Evolutionary conservation across 208 protist species (phyloP).

Genomic region (Leptomonas pyrrhocoris): DNA sequence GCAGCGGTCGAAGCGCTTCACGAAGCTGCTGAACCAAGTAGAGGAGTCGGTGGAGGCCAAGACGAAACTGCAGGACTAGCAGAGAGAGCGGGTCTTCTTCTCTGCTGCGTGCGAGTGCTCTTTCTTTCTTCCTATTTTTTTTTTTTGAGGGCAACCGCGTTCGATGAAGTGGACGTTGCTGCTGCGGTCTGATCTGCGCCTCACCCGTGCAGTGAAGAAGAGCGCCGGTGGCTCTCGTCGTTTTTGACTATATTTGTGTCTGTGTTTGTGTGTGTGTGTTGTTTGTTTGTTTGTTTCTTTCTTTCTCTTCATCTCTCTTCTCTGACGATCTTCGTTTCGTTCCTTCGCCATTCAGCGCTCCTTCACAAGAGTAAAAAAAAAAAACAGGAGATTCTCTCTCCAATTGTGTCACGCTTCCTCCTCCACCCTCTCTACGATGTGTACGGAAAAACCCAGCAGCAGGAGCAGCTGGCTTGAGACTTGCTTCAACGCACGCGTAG

Average conservation of each 20-base stretch:
- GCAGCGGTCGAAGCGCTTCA: conserved; percentile 61
- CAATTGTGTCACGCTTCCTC: no score
- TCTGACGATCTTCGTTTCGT: neutral
- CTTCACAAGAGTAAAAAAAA: neutral
- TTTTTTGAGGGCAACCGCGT: neutral
- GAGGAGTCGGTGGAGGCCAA: conserved; percentile 66
- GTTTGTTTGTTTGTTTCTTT: neutral
- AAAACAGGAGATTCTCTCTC: no score
- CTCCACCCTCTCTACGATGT: no score
- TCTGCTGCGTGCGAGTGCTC: no score
- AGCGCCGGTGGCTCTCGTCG: no score
- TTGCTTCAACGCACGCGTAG: no score
- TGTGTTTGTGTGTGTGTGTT: neutral
- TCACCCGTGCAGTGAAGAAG: no score
- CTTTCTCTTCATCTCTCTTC: conserved; percentile 12
- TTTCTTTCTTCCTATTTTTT: conserved; percentile 1
- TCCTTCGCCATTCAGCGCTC: neutral
- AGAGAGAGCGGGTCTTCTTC: conserved; percentile 10
- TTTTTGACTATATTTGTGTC: no score
- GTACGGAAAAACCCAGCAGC: no score
- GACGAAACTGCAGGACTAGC: conserved; percentile 74
- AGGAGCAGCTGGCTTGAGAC: no score
- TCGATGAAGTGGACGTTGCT: no score
- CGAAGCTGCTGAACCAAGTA: conserved; percentile 63
- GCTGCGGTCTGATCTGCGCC: neutral